These are phyloP conservation scores for Pleodorina starrii DNA, from an alignment of 139 green algal species.

Conservation along the genomic window DNA sequence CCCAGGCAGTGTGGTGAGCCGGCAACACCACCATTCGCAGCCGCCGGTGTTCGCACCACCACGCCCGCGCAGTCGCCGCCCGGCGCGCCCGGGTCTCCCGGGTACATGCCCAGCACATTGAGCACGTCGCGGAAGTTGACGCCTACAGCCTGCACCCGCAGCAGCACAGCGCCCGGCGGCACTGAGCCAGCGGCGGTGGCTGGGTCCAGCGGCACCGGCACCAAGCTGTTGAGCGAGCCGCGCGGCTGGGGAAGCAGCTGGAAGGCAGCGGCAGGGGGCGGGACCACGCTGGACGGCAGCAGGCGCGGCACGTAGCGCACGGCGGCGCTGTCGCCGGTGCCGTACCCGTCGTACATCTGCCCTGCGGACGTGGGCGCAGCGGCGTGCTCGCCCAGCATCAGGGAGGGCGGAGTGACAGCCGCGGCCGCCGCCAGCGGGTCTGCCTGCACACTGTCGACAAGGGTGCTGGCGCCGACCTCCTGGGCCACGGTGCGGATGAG, in stretches of 20 bases:
- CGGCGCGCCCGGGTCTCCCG: slow-evolving; percentile 69
- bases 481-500: slow-evolving; percentile 42
- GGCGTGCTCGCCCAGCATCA: not conserved
- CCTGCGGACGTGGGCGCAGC: not conserved
- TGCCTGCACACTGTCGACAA: not conserved
- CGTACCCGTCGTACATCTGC: slow-evolving; percentile 52
- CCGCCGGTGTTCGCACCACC: slow-evolving; percentile 28
- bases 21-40: not conserved
- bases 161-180: slow-evolving; percentile 48
- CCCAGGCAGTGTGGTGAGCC: slow-evolving; percentile 44
- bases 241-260: slow-evolving; percentile 64
- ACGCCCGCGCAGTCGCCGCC: slow-evolving; percentile 71
- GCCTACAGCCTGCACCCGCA: slow-evolving; percentile 74
- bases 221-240: slow-evolving; percentile 67
- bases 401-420: not conserved
- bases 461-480: slow-evolving; percentile 5
- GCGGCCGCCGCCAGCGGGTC: not conserved
- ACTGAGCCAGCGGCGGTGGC: not conserved
- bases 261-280: slow-evolving; percentile 12
- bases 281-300: slow-evolving; percentile 7
- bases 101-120: slow-evolving; percentile 80
- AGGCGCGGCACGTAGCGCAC: slow-evolving; percentile 41
- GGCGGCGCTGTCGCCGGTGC: not conserved
- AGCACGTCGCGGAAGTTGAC: slow-evolving; percentile 87
- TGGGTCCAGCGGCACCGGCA: slow-evolving; percentile 48